Base-by-base conservation (phyloP, 768 basidiomycete genomes). In the Suillus plorans region DNA sequence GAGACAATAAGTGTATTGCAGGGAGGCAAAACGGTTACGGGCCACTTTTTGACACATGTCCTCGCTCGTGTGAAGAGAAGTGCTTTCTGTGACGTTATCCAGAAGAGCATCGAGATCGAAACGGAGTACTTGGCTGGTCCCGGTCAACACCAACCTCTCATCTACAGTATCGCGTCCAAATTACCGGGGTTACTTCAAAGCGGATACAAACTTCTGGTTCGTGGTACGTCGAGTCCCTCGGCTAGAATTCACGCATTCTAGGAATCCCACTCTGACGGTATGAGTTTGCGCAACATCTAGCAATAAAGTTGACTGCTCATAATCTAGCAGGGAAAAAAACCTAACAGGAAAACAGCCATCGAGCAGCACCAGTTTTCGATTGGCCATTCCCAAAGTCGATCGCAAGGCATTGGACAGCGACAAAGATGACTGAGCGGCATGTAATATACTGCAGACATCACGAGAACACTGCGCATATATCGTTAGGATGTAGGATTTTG, bases 1-100 rank as follows among this genome's bases (percentile, higher is more conserved):
- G 28, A 25, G 8, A 37, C 18, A 60, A 63, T 28, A 50, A 50
- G 22, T 50, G 13, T 50, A 67, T 69, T 22, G 42, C 49, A 5
- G 42, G n/a, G 3, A 4, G 69, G 69, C 18, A 61, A 61, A 7
- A 67, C 60, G 2, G 63, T 70, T 22, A 63, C 60, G 2, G 69
- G 69, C 7, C 70, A 70, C 61, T 70, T 71, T 60, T 50, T 66
- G 50, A 64, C 60, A 34, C 68, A 70, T 22, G 42, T 70, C 5
- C 64, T 70, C 3, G 64, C 63, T 18, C 58, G 58, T 59, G 37
- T 59, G 6, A 50, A 50, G 49, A 50, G 49, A 14, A 25, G 49
- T 22, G 49, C 22, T 25, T 50, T 50, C 13, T 14, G 2, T 22
- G 22, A 50, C 49, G 22, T 50, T 25, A 50, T 14, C 22, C 12